Evolutionary conservation across 1,284 basidiomycete species (phyloP).

Genomic region (Pyrrhoderma noxium): DNA sequence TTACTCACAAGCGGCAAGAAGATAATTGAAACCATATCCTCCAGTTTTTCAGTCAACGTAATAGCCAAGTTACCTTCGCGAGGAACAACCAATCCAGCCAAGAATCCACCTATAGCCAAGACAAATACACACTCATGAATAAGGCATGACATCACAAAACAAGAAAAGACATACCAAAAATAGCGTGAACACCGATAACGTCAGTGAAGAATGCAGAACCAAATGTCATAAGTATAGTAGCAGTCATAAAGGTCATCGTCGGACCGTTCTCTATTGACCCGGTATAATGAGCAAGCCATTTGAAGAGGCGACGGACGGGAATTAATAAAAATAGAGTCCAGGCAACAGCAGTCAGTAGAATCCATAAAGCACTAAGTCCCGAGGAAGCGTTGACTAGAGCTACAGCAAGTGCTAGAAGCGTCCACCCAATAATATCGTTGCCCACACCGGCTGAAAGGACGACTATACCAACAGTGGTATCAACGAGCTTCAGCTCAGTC

Average conservation of each 20-base stretch:
- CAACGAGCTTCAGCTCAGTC: constrained; percentile 75
- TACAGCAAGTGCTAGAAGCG: constrained; percentile 74
- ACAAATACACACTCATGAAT: not conserved
- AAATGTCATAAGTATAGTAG: constrained; percentile 55
- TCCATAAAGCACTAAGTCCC: constrained; percentile 72
- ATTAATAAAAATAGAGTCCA: constrained; percentile 80
- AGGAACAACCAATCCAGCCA: constrained; percentile 59
- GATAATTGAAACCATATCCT: constrained; percentile 51
- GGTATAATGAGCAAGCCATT: constrained; percentile 70
- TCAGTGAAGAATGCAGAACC: constrained; percentile 66
- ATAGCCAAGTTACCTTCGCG: constrained; percentile 60
- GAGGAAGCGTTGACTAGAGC: constrained; percentile 82
- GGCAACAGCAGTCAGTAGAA: constrained; percentile 74
- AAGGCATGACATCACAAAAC: not conserved
- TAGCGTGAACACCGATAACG: constrained; percentile 88
- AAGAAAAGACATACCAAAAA: constrained; percentile 50
- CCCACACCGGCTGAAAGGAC: constrained; percentile 92
- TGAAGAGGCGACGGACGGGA: constrained; percentile 54
- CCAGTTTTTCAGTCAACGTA: constrained; percentile 57
- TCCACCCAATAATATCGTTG: constrained; percentile 82
- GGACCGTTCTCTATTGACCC: constrained; percentile 75
- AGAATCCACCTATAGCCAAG: constrained; percentile 48
- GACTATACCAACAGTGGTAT: constrained; percentile 90
- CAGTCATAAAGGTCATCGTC: constrained; percentile 58
- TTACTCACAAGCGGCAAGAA: constrained; percentile 55